phyloP scores from a whole-genome alignment of 73 alveolate genomes.

The Blepharisma japonicum region DNA sequence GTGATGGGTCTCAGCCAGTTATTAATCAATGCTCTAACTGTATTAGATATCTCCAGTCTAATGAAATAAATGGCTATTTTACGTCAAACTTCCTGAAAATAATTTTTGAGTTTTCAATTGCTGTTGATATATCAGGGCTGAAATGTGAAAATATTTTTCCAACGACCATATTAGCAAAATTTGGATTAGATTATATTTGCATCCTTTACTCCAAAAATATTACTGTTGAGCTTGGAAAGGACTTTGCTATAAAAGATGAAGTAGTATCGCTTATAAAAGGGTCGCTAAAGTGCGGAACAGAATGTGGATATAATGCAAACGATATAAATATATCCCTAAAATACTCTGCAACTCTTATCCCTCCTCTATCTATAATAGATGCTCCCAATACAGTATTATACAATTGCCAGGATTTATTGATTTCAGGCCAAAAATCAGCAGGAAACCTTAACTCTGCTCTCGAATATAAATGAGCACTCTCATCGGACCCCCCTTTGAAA shows the following conservation, averaged over 20 bases:
- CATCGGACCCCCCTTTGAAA: background rate
- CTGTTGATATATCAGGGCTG: too few species aligned
- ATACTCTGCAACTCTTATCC: background rate
- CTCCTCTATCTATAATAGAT: background rate
- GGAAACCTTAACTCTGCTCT: background rate
- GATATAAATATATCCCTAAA: background rate
- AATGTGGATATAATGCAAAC: background rate
- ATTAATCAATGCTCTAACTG: too few species aligned
- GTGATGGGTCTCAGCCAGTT: too few species aligned
- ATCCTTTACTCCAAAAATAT: background rate
- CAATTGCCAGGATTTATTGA: background rate
- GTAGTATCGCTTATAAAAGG: background rate
- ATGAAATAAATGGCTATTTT: too few species aligned
- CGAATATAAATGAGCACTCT: background rate
- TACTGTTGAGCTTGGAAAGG: background rate
- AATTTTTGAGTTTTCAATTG: too few species aligned
- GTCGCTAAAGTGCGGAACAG: background rate
- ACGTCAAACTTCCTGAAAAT: too few species aligned
- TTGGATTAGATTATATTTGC: background rate
- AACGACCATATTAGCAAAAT: background rate
- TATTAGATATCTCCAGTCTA: too few species aligned
- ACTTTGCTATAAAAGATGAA: background rate
- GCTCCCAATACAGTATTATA: slow-evolving; percentile 23
- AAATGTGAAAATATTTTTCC: background rate
- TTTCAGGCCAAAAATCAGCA: background rate